Conservation (phyloP, 768 basidiomycete species). For the Pulveroboletus sp. region DNA sequence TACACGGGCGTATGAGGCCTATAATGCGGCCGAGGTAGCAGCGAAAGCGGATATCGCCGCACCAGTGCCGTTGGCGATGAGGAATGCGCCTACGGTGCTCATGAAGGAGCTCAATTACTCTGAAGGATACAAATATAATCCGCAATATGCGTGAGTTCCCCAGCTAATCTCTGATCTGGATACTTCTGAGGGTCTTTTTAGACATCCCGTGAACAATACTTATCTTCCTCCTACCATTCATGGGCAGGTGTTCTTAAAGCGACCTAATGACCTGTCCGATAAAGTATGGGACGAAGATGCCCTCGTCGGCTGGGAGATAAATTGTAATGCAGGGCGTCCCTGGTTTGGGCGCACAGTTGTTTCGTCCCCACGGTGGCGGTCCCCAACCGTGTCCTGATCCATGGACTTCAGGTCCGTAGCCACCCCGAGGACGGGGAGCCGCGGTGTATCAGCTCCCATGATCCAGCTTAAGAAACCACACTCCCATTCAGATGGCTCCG, state of each 20-base stretch:
- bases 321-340: conserved; percentile 42
- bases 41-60: conserved; percentile 49
- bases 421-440: background rate
- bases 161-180: background rate
- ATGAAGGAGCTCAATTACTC: conserved; percentile 72
- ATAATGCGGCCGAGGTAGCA: conserved; percentile 61
- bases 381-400: background rate
- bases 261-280: conserved; percentile 38
- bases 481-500: no score
- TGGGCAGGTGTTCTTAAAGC: conserved; percentile 42
- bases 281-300: conserved; percentile 62
- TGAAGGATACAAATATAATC: conserved; percentile 61
- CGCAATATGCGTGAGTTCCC: conserved; percentile 45
- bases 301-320: conserved; percentile 52
- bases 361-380: background rate
- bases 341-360: conserved; percentile 43
- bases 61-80: conserved; percentile 66
- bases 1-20: conserved; percentile 75
- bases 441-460: background rate
- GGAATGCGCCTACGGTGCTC: conserved; percentile 72
- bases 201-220: conserved; percentile 63
- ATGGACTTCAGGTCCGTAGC: background rate
- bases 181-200: conserved; percentile 18
- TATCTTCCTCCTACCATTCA: conserved; percentile 53
- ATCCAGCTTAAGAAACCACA: background rate